Percentiles rank a stretch among this genome's conserved stretches.
These are phyloP conservation scores for Iris macrosiphon DNA, from an alignment of 106 monocot species.

Conservation along the genomic window DNA sequence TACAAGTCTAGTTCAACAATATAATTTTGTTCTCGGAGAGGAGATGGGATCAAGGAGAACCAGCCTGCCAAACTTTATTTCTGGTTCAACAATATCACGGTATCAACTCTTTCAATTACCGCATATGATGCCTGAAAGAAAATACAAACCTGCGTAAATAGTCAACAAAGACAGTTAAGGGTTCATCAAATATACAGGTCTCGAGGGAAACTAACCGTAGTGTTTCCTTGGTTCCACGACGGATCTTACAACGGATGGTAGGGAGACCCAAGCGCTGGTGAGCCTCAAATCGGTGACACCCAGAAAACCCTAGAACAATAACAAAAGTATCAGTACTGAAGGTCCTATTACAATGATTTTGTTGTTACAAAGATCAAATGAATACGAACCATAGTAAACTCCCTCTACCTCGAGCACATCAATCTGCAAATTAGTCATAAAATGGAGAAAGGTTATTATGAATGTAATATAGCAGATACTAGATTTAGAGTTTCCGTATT, in stretches of 20 bases:
- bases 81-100: background rate
- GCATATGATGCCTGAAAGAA: constrained; percentile 37
- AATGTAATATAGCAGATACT: no score
- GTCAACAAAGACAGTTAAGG: background rate
- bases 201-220: constrained; percentile 42
- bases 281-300: constrained; percentile 95
- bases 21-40: no score
- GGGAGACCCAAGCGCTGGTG: constrained; percentile 93
- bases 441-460: background rate
- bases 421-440: constrained; percentile 45
- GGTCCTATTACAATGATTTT: background rate
- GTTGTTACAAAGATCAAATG: background rate
- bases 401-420: constrained; percentile 98
- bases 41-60: no score
- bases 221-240: constrained; percentile 90
- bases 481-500: no score
- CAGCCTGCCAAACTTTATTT: no score
- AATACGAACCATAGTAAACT: constrained; percentile 74
- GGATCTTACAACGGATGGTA: constrained; percentile 90
- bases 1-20: no score
- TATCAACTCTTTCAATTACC: constrained; percentile 8
- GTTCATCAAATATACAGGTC: background rate
- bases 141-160: background rate
- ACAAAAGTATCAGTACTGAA: background rate
- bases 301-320: constrained; percentile 72